These are phyloP conservation scores for Globisporangium orthogonon DNA, from an alignment of 352 stramenopile species.

Conservation along the genomic window DNA sequence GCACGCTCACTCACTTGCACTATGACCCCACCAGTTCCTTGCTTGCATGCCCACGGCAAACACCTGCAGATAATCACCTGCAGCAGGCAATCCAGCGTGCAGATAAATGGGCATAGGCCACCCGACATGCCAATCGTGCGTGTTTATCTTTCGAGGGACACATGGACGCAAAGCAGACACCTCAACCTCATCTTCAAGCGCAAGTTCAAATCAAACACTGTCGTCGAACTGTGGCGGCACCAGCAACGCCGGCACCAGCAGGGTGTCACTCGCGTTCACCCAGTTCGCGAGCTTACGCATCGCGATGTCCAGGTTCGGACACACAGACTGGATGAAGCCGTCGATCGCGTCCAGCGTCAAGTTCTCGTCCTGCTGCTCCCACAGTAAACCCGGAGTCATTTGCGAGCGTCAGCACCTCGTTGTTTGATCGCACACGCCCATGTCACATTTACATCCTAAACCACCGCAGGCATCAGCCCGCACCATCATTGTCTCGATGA, in stretches of 20 bases:
- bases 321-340: slow-evolving; percentile 86
- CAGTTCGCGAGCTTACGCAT: slow-evolving; percentile 75
- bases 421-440: not conserved
- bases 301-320: slow-evolving; percentile 76
- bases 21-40: too few relatives aligned
- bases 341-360: slow-evolving; percentile 64
- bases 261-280: slow-evolving; percentile 27
- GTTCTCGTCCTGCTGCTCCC: slow-evolving; percentile 34
- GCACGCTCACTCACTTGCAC: too few relatives aligned
- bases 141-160: too few relatives aligned
- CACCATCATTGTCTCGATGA: slow-evolving; percentile 84
- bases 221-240: slow-evolving; percentile 10
- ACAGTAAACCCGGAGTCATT: not conserved
- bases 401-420: not conserved
- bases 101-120: too few relatives aligned
- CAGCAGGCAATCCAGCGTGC: too few relatives aligned
- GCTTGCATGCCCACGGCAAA: not conserved
- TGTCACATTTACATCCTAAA: not conserved
- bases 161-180: too few relatives aligned
- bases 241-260: slow-evolving; percentile 13
- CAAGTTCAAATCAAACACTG: not conserved
- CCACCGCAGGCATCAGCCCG: not conserved
- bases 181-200: too few relatives aligned
- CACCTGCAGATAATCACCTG: not conserved
- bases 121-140: too few relatives aligned